Evolutionary conservation across 345 rosid genomes (phyloP).

Genomic region (Pugionium cornutum): DNA sequence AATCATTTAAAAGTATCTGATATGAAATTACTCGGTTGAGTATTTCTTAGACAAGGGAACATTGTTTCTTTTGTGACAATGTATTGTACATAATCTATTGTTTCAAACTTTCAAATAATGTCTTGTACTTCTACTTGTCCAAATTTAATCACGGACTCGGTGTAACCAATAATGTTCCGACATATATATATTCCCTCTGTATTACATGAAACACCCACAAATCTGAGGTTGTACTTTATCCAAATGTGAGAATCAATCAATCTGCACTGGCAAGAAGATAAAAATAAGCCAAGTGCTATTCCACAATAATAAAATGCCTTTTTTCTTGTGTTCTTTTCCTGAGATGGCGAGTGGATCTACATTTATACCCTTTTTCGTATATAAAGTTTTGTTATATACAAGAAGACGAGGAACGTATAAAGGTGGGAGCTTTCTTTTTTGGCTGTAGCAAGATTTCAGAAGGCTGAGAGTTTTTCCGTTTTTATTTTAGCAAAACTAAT

Average conservation of each 20-base stretch:
- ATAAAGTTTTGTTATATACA: conserved; percentile 21
- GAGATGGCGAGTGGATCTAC: too few relatives aligned
- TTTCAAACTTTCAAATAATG: background rate
- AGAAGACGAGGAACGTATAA: background rate
- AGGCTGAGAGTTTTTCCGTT: conserved; percentile 17
- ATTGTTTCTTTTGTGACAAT: conserved; percentile 8
- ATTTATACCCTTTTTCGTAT: background rate
- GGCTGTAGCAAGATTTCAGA: conserved; percentile 3
- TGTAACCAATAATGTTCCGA: background rate
- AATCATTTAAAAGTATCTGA: conserved; percentile 1
- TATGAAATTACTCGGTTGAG: conserved; percentile 12
- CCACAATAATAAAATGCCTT: too few relatives aligned
- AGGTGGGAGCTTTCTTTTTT: background rate
- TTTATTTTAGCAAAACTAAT: conserved; percentile 25
- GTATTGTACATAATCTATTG: conserved; percentile 16
- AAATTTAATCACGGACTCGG: background rate
- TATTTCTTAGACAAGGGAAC: conserved; percentile 12
- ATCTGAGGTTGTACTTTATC: conserved; percentile 1
- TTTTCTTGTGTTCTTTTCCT: too few relatives aligned
- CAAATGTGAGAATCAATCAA: conserved; percentile 1
- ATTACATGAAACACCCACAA: background rate
- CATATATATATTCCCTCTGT: background rate
- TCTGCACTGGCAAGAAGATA: background rate
- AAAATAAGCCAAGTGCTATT: background rate
- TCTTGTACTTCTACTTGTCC: background rate